A percentile compares a stretch with the other conserved stretches of the same genome.
Conservation (phyloP, 2,329 filamentous ascomycete genomes). For the Penicillium hesseltinei region DNA sequence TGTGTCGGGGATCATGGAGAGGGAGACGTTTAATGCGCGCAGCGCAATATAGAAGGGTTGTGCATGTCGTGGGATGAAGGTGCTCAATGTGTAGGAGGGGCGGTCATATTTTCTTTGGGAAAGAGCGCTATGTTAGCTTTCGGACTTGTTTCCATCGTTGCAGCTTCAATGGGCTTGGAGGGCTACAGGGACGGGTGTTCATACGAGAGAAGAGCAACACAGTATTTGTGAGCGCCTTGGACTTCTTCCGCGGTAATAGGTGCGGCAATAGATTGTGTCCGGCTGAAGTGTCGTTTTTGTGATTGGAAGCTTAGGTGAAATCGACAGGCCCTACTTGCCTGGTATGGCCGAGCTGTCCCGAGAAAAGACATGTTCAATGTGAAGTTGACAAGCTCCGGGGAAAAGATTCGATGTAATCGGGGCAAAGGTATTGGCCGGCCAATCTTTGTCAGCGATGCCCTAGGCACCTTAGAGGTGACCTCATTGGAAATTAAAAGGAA, state of each 20-base stretch:
- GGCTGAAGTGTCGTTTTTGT: slow-evolving; percentile 27
- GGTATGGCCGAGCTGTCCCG: slow-evolving; percentile 21
- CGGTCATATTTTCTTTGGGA: slow-evolving; percentile 74
- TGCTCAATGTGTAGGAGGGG: slow-evolving; percentile 79
- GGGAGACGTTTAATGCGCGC: slow-evolving; percentile 87
- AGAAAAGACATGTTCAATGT: slow-evolving; percentile 20
- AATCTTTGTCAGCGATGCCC: slow-evolving; percentile 11
- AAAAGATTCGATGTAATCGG: slow-evolving; percentile 19
- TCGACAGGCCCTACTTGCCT: slow-evolving; percentile 15
- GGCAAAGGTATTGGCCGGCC: slow-evolving; percentile 19
- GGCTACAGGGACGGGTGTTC: not conserved
- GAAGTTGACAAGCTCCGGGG: slow-evolving; percentile 5
- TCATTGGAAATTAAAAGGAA: not conserved
- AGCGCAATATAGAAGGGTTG: slow-evolving; percentile 86
- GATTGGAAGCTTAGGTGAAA: slow-evolving; percentile 7
- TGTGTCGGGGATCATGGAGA: slow-evolving; percentile 83
- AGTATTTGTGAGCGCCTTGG: slow-evolving; percentile 57
- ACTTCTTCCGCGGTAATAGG: slow-evolving; percentile 46
- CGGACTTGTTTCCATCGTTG: not conserved
- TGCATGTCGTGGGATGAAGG: slow-evolving; percentile 73
- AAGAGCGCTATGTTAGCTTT: not conserved
- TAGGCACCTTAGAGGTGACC: not conserved
- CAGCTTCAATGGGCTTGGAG: not conserved
- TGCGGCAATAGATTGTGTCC: slow-evolving; percentile 15
- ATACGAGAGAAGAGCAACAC: slow-evolving; percentile 57